These are phyloP conservation scores for Iris macrosiphon DNA, from an alignment of 106 monocot species.

Conservation along the genomic window DNA sequence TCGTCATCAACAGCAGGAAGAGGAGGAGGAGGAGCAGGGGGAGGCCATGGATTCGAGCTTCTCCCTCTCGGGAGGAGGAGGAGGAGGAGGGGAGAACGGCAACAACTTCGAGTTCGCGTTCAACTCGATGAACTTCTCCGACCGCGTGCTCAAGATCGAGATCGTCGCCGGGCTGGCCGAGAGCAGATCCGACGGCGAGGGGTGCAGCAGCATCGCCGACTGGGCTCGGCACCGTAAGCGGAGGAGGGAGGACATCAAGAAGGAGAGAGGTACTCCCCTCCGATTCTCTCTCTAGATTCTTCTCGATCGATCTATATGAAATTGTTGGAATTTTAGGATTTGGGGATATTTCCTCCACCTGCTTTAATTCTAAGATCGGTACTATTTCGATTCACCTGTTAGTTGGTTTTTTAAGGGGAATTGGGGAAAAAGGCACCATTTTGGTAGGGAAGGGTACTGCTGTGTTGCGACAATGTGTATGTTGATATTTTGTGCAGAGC, in stretches of 20 bases:
- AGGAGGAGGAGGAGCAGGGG: background rate
- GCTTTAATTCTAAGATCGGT: too few species aligned
- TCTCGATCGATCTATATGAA: too few species aligned
- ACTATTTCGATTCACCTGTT: too few species aligned
- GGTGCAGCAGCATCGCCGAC: conserved; percentile 52
- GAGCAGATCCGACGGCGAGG: conserved; percentile 32
- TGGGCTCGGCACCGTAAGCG: conserved; percentile 80
- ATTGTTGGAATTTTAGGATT: too few species aligned
- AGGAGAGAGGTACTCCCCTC: conserved; percentile 52
- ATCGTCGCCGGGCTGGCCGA: conserved; percentile 58
- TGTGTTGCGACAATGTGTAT: too few species aligned
- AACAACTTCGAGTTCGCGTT: conserved; percentile 89
- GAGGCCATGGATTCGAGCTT: conserved; percentile 40
- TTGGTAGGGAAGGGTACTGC: too few species aligned
- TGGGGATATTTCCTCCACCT: too few species aligned
- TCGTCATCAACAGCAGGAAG: background rate
- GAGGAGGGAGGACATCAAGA: conserved; percentile 62
- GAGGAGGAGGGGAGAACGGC: conserved; percentile 25
- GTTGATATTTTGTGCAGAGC: too few species aligned
- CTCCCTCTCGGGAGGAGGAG: conserved; percentile 20
- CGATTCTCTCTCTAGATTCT: background rate
- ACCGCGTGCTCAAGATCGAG: conserved; percentile 88
- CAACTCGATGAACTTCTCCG: conserved; percentile 92
- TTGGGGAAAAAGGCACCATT: too few species aligned
- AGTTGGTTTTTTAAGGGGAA: too few species aligned